Conservation (phyloP, 192 early-diverging fungal species). For the Coemansia sp. region DNA sequence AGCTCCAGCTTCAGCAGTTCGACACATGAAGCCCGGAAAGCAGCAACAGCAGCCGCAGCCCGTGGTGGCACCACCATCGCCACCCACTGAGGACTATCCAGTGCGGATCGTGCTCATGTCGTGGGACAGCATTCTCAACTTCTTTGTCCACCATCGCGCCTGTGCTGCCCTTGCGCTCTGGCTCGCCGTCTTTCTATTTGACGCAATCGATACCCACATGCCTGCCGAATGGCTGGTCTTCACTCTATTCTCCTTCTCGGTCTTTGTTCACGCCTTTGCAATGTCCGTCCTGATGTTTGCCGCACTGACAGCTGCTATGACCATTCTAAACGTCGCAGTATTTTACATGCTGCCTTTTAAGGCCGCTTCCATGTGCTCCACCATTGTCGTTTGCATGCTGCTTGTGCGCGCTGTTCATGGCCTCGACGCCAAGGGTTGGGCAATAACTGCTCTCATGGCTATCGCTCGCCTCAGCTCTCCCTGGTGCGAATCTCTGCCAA, state of each 20-base stretch:
- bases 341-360: constrained; percentile 35
- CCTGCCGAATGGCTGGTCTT: constrained; percentile 54
- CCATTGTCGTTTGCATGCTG: constrained; percentile 50
- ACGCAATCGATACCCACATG: constrained; percentile 37
- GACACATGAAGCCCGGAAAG: constrained; percentile 31
- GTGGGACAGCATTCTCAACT: constrained; percentile 37
- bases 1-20: not conserved
- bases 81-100: constrained; percentile 18
- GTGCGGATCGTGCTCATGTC: constrained; percentile 19
- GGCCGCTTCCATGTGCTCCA: constrained; percentile 36
- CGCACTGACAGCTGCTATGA: constrained; percentile 39
- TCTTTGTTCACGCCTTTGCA: constrained; percentile 53
- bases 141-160: constrained; percentile 43
- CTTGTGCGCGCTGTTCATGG: constrained; percentile 48
- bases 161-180: constrained; percentile 34
- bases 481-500: constrained; percentile 47
- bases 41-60: constrained; percentile 15
- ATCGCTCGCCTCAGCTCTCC: constrained; percentile 34
- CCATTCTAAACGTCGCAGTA: constrained; percentile 33
- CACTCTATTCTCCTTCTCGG: constrained; percentile 50
- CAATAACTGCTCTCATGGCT: constrained; percentile 38
- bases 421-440: constrained; percentile 46
- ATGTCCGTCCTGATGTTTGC: constrained; percentile 48
- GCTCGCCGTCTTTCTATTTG: constrained; percentile 37
- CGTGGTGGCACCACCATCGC: not conserved